A percentile compares a stretch with the other conserved stretches of the same genome.
phyloP scores from a whole-genome alignment of 164 flowering plant genomes.

The Annona cherimola region DNA sequence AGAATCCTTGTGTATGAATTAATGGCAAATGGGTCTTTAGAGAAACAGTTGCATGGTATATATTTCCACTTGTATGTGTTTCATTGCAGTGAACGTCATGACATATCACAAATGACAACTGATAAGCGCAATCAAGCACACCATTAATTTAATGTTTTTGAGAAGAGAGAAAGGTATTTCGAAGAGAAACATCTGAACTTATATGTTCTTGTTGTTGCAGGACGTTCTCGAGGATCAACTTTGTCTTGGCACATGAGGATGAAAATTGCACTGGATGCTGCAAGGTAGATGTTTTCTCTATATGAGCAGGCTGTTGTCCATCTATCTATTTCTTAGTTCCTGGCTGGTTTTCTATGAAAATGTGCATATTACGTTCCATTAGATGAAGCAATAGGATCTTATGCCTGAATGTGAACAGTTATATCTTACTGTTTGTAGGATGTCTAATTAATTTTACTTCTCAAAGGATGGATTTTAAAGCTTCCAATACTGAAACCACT shows the following conservation, averaged over 20 bases:
- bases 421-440: too few relatives aligned
- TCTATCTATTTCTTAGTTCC: background rate
- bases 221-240: slow-evolving; percentile 68
- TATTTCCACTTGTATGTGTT: background rate
- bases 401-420: too few relatives aligned
- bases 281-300: slow-evolving; percentile 46
- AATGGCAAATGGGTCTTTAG: slow-evolving; percentile 90
- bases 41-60: slow-evolving; percentile 79
- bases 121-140: too few relatives aligned
- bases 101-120: too few relatives aligned
- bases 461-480: too few relatives aligned
- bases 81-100: too few relatives aligned
- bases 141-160: background rate
- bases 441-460: too few relatives aligned
- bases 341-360: background rate
- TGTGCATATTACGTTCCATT: too few relatives aligned
- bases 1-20: slow-evolving; percentile 74
- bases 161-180: background rate
- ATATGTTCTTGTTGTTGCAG: slow-evolving; percentile 26
- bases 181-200: background rate
- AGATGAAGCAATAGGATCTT: too few relatives aligned
- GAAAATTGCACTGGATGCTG: slow-evolving; percentile 92
- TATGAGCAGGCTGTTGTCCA: background rate
- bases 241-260: slow-evolving; percentile 80
- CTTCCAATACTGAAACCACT: background rate